Conservation (phyloP, 1,284 basidiomycete species). For the Gastroboletus turbinatus region DNA sequence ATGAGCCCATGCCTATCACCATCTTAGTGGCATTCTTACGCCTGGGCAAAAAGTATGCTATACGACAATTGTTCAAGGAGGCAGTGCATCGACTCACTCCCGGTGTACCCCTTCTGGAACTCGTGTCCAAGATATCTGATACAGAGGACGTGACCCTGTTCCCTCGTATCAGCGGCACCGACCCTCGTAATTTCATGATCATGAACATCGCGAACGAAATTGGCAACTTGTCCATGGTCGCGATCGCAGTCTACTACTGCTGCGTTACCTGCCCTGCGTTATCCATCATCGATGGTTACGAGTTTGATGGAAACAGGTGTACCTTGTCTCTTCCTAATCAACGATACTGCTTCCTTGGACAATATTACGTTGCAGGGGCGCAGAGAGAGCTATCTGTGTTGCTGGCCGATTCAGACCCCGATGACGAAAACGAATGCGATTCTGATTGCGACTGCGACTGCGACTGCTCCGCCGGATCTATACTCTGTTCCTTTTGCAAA, state of each 20-base stretch:
- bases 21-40: background rate
- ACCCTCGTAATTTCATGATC: slow-evolving; percentile 13
- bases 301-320: background rate
- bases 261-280: slow-evolving; percentile 3
- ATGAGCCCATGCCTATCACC: slow-evolving; percentile 8
- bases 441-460: too few species aligned
- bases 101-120: background rate
- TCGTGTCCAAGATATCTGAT: background rate
- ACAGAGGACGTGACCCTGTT: background rate
- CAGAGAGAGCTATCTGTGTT: background rate
- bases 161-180: slow-evolving; percentile 3
- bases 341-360: slow-evolving; percentile 2
- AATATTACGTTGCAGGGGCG: background rate
- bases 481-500: too few species aligned
- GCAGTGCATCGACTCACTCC: background rate
- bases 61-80: slow-evolving; percentile 11
- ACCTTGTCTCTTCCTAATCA: slow-evolving; percentile 1
- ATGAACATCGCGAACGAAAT: slow-evolving; percentile 18
- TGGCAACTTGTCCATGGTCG: background rate
- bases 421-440: too few species aligned
- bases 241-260: slow-evolving; percentile 1
- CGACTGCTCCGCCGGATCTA: too few species aligned
- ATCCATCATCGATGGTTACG: slow-evolving; percentile 10
- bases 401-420: too few species aligned
- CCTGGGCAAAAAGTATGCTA: slow-evolving; percentile 16